These are phyloP conservation scores for Phellopilus nigrolimitatus DNA, from an alignment of 1,284 basidiomycete species.

Conservation along the genomic window DNA sequence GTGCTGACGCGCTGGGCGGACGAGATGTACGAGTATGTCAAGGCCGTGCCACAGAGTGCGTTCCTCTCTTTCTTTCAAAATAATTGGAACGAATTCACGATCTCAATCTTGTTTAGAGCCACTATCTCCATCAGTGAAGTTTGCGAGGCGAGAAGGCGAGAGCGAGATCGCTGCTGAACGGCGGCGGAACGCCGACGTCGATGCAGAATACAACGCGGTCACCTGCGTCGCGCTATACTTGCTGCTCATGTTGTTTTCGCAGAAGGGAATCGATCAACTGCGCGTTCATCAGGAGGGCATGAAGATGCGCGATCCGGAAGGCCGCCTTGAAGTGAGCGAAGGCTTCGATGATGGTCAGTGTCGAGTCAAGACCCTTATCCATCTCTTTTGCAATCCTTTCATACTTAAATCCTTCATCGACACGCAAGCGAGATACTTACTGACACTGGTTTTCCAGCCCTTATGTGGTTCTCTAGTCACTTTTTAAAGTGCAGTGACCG, in stretches of 20 bases:
- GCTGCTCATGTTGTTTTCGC: conserved; percentile 88
- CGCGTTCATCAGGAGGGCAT: conserved; percentile 68
- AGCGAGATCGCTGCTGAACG: conserved; percentile 59
- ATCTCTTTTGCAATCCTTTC: neutral
- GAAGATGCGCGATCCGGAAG: conserved; percentile 72
- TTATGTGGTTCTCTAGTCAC: conserved; percentile 72
- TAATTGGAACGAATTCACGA: no score
- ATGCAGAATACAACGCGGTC: conserved; percentile 77
- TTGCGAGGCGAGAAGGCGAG: conserved; percentile 66
- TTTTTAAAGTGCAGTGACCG: conserved; percentile 76
- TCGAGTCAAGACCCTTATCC: conserved; percentile 3
- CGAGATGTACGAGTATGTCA: conserved; percentile 82
- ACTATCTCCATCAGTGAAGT: conserved; percentile 67
- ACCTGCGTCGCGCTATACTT: conserved; percentile 88
- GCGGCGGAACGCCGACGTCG: conserved; percentile 63
- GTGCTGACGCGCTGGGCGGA: conserved; percentile 93
- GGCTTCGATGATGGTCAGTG: conserved; percentile 73
- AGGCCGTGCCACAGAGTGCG: conserved; percentile 72
- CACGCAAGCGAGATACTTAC: neutral
- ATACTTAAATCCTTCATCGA: conserved; percentile 10
- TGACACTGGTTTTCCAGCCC: conserved; percentile 37
- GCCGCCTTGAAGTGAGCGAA: conserved; percentile 61
- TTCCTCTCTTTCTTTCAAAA: conserved; percentile 20
- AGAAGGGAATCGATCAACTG: conserved; percentile 82
- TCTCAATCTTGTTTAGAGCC: conserved; percentile 46